phyloP scores from a whole-genome alignment of 371 early-diverging fungal species.

The Mortierella sp. region DNA sequence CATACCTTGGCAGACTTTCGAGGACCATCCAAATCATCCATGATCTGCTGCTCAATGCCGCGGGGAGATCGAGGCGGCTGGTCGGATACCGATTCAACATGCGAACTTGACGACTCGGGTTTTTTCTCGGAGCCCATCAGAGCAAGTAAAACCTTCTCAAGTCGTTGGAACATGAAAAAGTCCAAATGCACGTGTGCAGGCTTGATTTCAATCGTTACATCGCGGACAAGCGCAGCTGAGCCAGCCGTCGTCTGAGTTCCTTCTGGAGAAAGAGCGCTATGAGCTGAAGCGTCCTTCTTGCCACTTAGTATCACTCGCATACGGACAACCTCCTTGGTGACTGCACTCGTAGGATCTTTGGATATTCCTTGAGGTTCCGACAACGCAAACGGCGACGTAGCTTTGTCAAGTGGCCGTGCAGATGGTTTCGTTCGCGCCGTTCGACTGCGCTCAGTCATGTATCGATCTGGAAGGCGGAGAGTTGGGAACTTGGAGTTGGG shows the following conservation, averaged over 20 bases:
- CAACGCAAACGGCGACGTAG: not conserved
- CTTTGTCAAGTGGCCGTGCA: slow-evolving; percentile 15
- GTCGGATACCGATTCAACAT: slow-evolving; percentile 16
- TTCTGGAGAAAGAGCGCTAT: slow-evolving; percentile 17
- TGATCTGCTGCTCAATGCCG: slow-evolving; percentile 33
- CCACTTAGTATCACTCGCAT: slow-evolving; percentile 42
- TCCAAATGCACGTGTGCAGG: slow-evolving; percentile 67
- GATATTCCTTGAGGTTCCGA: slow-evolving; percentile 9
- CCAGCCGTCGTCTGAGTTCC: slow-evolving; percentile 12
- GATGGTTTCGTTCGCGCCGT: slow-evolving; percentile 21
- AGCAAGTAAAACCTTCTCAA: slow-evolving; percentile 63
- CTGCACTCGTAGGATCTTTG: not conserved
- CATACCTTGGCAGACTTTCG: slow-evolving; percentile 26
- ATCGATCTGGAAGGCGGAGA: slow-evolving; percentile 36
- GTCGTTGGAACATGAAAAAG: slow-evolving; percentile 62
- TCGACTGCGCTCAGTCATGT: slow-evolving; percentile 30
- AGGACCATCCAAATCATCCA: slow-evolving; percentile 31
- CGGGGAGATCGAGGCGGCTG: slow-evolving; percentile 3
- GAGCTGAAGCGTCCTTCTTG: slow-evolving; percentile 26
- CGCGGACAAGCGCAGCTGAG: slow-evolving; percentile 53
- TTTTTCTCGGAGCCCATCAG: slow-evolving; percentile 28
- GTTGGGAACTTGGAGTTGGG: slow-evolving; percentile 37
- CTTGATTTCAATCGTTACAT: slow-evolving; percentile 64
- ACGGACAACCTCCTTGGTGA: slow-evolving; percentile 33
- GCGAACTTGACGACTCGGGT: slow-evolving; percentile 2